Conservation (phyloP, 2,329 filamentous ascomycete species). For the Fonsecaea multimorphosa region DNA sequence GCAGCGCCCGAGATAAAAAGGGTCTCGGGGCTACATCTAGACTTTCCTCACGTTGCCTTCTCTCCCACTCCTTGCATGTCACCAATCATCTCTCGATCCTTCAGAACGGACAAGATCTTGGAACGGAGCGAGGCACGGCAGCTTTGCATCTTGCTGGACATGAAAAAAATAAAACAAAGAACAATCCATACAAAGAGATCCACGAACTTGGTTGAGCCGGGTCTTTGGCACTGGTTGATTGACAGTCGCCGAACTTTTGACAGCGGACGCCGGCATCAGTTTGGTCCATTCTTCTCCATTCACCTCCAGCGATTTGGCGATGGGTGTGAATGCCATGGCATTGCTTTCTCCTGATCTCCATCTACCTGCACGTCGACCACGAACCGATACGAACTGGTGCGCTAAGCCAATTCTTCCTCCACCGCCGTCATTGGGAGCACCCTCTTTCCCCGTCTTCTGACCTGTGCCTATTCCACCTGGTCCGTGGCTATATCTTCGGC, state of each 20-base stretch:
- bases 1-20: neutral
- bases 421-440: constrained; percentile 1
- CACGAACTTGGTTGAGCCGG: constrained; percentile 23
- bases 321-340: neutral
- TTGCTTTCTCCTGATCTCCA: neutral
- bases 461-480: neutral
- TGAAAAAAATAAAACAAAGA: neutral
- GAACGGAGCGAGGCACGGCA: constrained; percentile 2
- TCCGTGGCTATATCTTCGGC: constrained; percentile 10
- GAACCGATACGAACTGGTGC: constrained; percentile 11
- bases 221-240: constrained; percentile 21
- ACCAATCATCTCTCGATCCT: constrained; percentile 9
- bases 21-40: neutral
- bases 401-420: constrained; percentile 13
- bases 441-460: neutral
- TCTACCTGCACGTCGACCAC: constrained; percentile 17
- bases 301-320: neutral
- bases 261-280: constrained; percentile 26
- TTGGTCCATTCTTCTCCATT: neutral
- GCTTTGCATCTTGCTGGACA: neutral
- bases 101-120: neutral
- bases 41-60: neutral
- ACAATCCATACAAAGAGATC: neutral
- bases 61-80: neutral
- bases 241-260: constrained; percentile 27